A percentile compares a stretch with the other conserved stretches of the same genome.
Evolutionary conservation across 768 basidiomycete genomes (phyloP).

Genomic region (Suillus americanus): DNA sequence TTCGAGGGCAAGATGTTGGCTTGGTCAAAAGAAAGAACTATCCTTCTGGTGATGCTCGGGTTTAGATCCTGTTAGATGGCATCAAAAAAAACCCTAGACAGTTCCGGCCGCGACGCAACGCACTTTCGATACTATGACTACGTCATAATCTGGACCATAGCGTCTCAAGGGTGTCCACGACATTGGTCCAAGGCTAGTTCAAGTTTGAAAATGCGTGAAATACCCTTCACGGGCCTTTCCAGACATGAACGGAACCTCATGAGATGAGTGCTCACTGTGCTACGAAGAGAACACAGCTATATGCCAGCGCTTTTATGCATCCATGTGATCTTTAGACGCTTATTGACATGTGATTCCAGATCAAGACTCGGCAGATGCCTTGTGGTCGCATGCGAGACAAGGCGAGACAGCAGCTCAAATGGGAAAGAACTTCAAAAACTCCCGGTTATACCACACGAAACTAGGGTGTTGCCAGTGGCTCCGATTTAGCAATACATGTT

Average conservation of each 20-base stretch:
- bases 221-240: conserved; percentile 27
- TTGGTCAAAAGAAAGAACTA: not conserved
- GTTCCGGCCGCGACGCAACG: not conserved
- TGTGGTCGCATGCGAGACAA: not conserved
- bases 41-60: not conserved
- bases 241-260: conserved; percentile 23
- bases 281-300: conserved; percentile 24
- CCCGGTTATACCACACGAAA: not conserved
- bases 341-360: not conserved
- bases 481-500: not conserved
- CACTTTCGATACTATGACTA: not conserved
- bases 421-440: not conserved
- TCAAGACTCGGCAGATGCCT: not conserved
- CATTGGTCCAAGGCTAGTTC: not conserved
- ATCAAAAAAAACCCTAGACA: not conserved
- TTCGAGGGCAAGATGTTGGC: not conserved
- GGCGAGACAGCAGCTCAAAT: not conserved
- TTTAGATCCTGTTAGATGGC: not conserved
- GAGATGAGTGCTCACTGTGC: conserved; percentile 10
- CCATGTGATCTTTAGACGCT: too few species aligned
- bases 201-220: conserved; percentile 7
- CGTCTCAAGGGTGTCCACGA: not conserved
- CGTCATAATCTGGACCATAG: not conserved
- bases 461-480: not conserved
- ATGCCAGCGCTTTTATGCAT: conserved; percentile 8